These are phyloP conservation scores for Hansenula sp. DNA, from an alignment of 1,139 yeast genomes.

Conservation along the genomic window DNA sequence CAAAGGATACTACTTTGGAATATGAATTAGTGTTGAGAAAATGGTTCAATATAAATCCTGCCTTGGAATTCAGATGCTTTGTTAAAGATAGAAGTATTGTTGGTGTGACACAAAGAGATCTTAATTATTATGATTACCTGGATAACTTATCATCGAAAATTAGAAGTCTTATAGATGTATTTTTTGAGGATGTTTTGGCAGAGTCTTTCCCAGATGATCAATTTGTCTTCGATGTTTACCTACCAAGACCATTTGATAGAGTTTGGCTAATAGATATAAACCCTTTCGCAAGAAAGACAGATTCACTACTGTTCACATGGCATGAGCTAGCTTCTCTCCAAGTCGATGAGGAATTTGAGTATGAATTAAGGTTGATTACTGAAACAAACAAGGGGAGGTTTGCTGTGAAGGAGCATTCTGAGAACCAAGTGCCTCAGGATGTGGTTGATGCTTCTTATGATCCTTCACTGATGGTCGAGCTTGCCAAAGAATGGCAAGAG, in stretches of 20 bases:
- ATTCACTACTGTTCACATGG: constrained; percentile 80
- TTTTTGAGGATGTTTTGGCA: constrained; percentile 47
- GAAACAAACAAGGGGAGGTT: constrained; percentile 69
- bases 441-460: constrained; percentile 79
- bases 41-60: constrained; percentile 83
- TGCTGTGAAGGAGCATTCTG: constrained; percentile 78
- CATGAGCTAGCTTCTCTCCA: constrained; percentile 51
- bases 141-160: constrained; percentile 43
- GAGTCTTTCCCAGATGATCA: constrained; percentile 49
- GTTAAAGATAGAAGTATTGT: constrained; percentile 58
- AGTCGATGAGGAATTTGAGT: constrained; percentile 31
- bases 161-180: constrained; percentile 44
- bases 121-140: constrained; percentile 75
- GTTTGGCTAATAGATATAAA: constrained; percentile 79
- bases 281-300: constrained; percentile 77
- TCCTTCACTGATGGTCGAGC: constrained; percentile 58
- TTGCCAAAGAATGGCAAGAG: constrained; percentile 58
- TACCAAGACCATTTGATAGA: constrained; percentile 68
- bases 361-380: constrained; percentile 65
- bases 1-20: constrained; percentile 22
- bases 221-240: constrained; percentile 75
- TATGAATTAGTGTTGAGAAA: constrained; percentile 72
- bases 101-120: constrained; percentile 82
- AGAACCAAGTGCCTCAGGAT: constrained; percentile 88
- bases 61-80: constrained; percentile 86